Evolutionary conservation across 805 yeast genomes (phyloP).

Genomic region (Ogataea nonfermentans): DNA sequence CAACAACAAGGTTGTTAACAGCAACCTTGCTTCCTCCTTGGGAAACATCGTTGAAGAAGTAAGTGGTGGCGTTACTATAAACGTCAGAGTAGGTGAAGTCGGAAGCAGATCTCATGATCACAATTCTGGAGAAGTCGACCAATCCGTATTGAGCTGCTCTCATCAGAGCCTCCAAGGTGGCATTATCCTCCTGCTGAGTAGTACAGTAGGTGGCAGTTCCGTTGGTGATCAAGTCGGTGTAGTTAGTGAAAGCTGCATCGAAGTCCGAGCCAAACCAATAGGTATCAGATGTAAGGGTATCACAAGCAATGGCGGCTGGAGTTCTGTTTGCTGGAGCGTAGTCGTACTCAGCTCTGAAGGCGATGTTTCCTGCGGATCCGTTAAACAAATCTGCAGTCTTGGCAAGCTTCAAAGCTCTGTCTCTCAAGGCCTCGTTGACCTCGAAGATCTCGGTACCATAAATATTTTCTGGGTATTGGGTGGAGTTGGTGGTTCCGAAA

Average conservation of each 20-base stretch:
- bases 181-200: conserved; percentile 68
- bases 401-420: conserved; percentile 56
- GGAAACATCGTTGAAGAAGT: conserved; percentile 46
- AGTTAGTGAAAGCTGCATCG: conserved; percentile 48
- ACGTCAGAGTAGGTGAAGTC: conserved; percentile 49
- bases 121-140: conserved; percentile 56
- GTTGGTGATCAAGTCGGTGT: conserved; percentile 50
- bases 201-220: conserved; percentile 58
- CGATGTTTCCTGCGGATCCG: conserved; percentile 45
- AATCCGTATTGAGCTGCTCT: conserved; percentile 54
- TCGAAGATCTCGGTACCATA: conserved; percentile 69
- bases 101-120: conserved; percentile 59
- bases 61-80: conserved; percentile 40
- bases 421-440: conserved; percentile 55
- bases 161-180: conserved; percentile 56
- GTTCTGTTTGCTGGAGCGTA: conserved; percentile 48
- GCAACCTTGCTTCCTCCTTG: conserved; percentile 54
- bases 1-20: conserved; percentile 48
- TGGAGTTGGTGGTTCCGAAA: conserved; percentile 49
- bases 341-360: conserved; percentile 47
- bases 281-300: conserved; percentile 57
- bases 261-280: conserved; percentile 56
- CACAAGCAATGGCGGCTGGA: conserved; percentile 53
- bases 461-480: conserved; percentile 49
- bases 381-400: conserved; percentile 40